phyloP scores from a whole-genome alignment of 1,284 basidiomycete genomes.

The Cystobasidium slooffiae region DNA sequence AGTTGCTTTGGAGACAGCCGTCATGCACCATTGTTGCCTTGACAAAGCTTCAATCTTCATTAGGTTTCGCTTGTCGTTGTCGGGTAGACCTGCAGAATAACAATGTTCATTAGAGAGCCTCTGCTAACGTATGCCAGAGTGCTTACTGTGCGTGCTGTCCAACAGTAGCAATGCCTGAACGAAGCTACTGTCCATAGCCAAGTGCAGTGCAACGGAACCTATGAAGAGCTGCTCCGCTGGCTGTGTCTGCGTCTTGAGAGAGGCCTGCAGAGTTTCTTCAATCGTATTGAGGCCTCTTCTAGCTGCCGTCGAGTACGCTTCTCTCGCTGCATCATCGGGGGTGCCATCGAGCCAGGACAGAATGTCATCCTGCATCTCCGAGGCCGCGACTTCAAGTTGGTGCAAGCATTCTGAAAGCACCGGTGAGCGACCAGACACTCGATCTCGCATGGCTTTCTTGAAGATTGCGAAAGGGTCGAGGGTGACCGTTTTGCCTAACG shows the following conservation, averaged over 20 bases:
- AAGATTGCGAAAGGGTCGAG: conserved; percentile 45
- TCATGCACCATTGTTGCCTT: conserved; percentile 7
- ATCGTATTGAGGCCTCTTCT: background rate
- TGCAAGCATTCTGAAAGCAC: conserved; percentile 45
- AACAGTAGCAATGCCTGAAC: conserved; percentile 20
- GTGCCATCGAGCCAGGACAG: conserved; percentile 14
- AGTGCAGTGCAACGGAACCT: conserved; percentile 24
- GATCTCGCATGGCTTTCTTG: conserved; percentile 43
- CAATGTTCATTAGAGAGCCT: too few species aligned
- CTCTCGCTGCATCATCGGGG: background rate
- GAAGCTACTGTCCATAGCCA: conserved; percentile 31
- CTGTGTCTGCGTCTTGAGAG: background rate
- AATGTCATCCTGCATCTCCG: conserved; percentile 14
- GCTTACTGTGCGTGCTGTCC: conserved; percentile 7
- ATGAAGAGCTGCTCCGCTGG: conserved; percentile 20
- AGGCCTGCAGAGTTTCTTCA: conserved; percentile 1
- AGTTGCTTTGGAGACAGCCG: background rate
- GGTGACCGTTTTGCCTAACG: conserved; percentile 15
- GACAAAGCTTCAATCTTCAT: conserved; percentile 16
- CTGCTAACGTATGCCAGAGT: background rate
- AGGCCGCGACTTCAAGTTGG: conserved; percentile 44
- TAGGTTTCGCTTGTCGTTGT: conserved; percentile 7
- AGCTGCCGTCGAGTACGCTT: conserved; percentile 3
- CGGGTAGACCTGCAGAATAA: background rate
- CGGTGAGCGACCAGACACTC: conserved; percentile 46